phyloP scores from a whole-genome alignment of 2,329 filamentous ascomycete genomes.

The Apiospora marii region DNA sequence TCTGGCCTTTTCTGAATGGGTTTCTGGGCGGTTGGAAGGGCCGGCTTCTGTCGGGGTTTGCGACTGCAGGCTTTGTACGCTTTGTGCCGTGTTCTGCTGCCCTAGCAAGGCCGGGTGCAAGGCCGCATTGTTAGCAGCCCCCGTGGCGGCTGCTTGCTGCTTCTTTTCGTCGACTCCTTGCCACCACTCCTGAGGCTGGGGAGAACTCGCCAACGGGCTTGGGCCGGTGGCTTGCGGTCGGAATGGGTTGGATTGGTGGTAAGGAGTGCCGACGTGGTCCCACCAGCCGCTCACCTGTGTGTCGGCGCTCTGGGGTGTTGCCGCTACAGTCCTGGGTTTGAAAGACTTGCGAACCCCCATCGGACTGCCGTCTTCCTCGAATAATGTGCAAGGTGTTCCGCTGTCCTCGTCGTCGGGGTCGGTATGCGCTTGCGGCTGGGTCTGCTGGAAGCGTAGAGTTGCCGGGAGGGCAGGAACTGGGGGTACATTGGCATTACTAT shows the following conservation, averaged over 20 bases:
- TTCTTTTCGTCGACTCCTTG: conserved; percentile 32
- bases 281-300: conserved; percentile 76
- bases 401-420: conserved; percentile 58
- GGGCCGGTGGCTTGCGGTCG: conserved; percentile 49
- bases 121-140: not conserved
- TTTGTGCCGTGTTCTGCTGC: conserved; percentile 33
- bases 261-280: conserved; percentile 72
- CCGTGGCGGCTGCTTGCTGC: conserved; percentile 18
- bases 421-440: conserved; percentile 30
- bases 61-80: conserved; percentile 29
- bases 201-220: conserved; percentile 34
- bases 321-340: conserved; percentile 46
- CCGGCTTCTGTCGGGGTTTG: conserved; percentile 39
- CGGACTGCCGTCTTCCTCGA: conserved; percentile 71
- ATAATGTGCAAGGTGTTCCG: conserved; percentile 68
- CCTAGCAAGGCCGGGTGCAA: conserved; percentile 21
- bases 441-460: conserved; percentile 48
- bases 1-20: conserved; percentile 48
- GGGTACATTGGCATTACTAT: conserved; percentile 51
- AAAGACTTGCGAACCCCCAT: conserved; percentile 48
- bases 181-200: conserved; percentile 40
- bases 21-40: conserved; percentile 34
- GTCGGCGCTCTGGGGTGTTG: conserved; percentile 58
- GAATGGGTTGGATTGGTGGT: conserved; percentile 49
- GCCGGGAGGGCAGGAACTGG: conserved; percentile 68